Evolutionary conservation across 192 early-diverging fungal genomes (phyloP).

Genomic region (Thoreauomyces humboldtii): DNA sequence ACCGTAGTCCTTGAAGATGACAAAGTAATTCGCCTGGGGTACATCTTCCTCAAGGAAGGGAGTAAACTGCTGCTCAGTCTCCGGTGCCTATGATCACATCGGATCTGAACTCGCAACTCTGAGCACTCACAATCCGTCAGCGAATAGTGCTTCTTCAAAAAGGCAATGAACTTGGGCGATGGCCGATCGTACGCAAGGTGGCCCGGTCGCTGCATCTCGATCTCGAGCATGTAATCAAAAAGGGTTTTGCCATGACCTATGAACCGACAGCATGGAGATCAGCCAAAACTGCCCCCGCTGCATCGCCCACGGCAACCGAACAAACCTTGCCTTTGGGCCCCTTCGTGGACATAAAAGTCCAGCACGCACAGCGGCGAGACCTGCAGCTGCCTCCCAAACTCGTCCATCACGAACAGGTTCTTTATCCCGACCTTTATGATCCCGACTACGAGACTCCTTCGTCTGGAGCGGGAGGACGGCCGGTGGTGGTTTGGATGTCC

Average conservation of each 20-base stretch:
- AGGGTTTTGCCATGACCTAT: conserved; percentile 44
- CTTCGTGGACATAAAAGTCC: conserved; percentile 51
- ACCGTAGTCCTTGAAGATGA: conserved; percentile 46
- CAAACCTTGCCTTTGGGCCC: conserved; percentile 38
- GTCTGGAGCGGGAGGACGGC: too few relatives aligned
- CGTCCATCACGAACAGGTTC: conserved; percentile 44
- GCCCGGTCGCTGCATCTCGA: conserved; percentile 31
- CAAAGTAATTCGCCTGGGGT: conserved; percentile 46
- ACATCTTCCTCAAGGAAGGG: conserved; percentile 8
- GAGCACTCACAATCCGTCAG: conserved; percentile 36
- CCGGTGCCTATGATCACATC: too few relatives aligned
- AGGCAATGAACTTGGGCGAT: conserved; percentile 41
- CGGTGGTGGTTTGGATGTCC: too few relatives aligned
- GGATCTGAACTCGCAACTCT: neutral
- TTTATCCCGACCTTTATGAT: conserved; percentile 49
- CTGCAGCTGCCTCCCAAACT: conserved; percentile 31
- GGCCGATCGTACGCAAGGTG: conserved; percentile 51
- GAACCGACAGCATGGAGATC: neutral
- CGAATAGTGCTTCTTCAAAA: conserved; percentile 43
- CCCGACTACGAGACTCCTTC: conserved; percentile 32
- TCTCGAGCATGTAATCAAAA: conserved; percentile 51
- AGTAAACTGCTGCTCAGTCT: too few relatives aligned
- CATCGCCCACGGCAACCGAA: too few relatives aligned
- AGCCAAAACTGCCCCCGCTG: too few relatives aligned
- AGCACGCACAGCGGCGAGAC: conserved; percentile 48